Evolutionary conservation across 176 grass and related monocot species (phyloP), one percentile per base, ranked within the genome.

Genomic region (Puya raimondii): DNA sequence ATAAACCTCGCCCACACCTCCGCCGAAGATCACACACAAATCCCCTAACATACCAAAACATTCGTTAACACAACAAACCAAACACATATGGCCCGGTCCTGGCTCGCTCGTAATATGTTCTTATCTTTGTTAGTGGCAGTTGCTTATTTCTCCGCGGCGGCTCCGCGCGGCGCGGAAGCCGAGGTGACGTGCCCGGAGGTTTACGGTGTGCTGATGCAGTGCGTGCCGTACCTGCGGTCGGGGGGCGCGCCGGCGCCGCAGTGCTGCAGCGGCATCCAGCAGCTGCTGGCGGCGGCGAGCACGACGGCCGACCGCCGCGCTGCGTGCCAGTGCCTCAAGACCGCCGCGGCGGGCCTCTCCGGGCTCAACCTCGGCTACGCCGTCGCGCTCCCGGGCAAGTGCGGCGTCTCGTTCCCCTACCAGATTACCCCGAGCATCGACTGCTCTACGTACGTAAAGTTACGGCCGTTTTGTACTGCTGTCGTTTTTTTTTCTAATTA

Each of bases 241-340:
- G 66, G 66, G 50, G 66, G 64, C 9, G 1, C 23, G 1, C 66
- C 76, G 16, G 70, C 76, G 6, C 7, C 20, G 1, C 23, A 4
- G 26, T 79, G 66, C 76, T 79, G 76, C 76, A 64, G 7, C 0
- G 76, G 66, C 0, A 53, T 79, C 80, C 11, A 83, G 88, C 73
- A 64, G 15, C 51, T 91, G 88, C 73, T 73, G 47, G 1, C 56
- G 2, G 80, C 80, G 2, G 80, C 80, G 10, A 11, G 2, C 23
- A 61, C 65, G 64, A 0, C 70, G n/a, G 65, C 75, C 47, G 84
- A 86, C 65, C 17, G 75, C 9, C 58, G 64, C 14, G 0, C 64
- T 4, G 49, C 84, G 21, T 86, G 84, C 75, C 15, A 1, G 56
- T 86, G 84, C 74, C 71, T 86, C 11, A 85, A 85, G 83, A 2